Base-by-base conservation (phyloP, 352 stramenopile species). In the Pseudoperonospora humuli region DNA sequence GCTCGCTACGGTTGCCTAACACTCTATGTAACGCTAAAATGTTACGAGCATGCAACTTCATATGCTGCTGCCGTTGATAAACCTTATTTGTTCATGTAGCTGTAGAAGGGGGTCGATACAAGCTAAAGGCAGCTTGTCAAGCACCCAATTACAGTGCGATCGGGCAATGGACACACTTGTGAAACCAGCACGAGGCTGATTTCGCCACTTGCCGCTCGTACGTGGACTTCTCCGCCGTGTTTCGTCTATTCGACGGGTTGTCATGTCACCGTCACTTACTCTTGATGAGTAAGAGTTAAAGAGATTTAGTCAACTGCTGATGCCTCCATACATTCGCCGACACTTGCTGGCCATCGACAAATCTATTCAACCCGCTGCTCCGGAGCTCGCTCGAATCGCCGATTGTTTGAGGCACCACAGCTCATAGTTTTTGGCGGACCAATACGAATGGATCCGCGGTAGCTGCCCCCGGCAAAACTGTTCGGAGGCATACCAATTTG, bases 401-500 rank as follows among this genome's bases (percentile, higher is more conserved):
- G 56, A 23, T 27, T 57, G 11, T 57, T 64, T 14, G 46, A 57
- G 7, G 59, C 62, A 20, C 61, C 66, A 47, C 67, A 83, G 47
- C 36, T 71, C 43, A 57, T 56, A 54, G 53, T 74, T 54, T 81
- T 84, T 13, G 75, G 75, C 10, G 75, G 75, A 10, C 68, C 67
- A 49, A 87, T 85, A 36, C 56, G 74, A 35, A 87, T 80, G 5
- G 75, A 85, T 20, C 75, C 75, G 13, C 75, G 69, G 61, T 88
- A 91, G 58, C 68, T 86, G 11, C 75, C 78, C 6, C 75, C 75
- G 2, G 64, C 73, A 27, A 88, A 91, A 36, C 52, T 76, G 54
- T 88, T 91, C 34, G 50, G 46, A 13, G 71, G 48, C 31, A 70
- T 61, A 13, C 54, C 50, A 3, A 74, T 35, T 28, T 59, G 54